Conservation (phyloP, 2,329 filamentous ascomycete species). For the Colletotrichum sidae region DNA sequence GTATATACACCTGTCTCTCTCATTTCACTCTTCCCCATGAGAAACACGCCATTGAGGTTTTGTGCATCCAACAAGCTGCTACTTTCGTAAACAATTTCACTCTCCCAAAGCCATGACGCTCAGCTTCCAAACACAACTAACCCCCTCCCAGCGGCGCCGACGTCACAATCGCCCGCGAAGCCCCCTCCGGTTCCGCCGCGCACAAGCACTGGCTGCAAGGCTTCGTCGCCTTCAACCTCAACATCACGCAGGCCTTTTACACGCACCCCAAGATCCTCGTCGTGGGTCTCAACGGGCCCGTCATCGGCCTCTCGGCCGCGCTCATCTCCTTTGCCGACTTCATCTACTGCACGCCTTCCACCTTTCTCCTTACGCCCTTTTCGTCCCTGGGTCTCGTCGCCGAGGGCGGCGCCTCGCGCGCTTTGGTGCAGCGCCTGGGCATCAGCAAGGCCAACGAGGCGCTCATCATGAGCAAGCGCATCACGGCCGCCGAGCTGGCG, state of each 20-base stretch:
- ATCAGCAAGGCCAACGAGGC: constrained; percentile 90
- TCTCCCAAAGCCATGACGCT: not conserved
- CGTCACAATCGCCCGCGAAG: constrained; percentile 67
- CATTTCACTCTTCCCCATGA: not conserved
- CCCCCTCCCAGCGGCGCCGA: constrained; percentile 77
- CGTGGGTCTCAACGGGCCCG: constrained; percentile 91
- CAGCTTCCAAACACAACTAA: not conserved
- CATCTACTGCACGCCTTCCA: constrained; percentile 84
- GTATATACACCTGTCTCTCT: constrained; percentile 42
- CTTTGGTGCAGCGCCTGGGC: constrained; percentile 84
- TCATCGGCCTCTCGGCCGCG: constrained; percentile 87
- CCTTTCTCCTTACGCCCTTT: constrained; percentile 93
- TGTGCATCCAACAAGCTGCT: too few species aligned
- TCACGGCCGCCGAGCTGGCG: constrained; percentile 79
- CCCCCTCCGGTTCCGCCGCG: constrained; percentile 51
- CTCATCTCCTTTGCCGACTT: constrained; percentile 89
- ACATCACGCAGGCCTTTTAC: constrained; percentile 91
- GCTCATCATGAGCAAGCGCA: constrained; percentile 87
- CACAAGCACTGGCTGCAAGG: constrained; percentile 70
- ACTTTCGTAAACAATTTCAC: not conserved
- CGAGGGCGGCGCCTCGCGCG: constrained; percentile 84
- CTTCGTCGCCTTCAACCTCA: constrained; percentile 89
- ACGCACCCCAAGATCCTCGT: constrained; percentile 94
- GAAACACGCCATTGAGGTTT: not conserved
- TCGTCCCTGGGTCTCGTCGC: constrained; percentile 88